Percentiles rank a stretch among this genome's conserved stretches.
phyloP scores from a whole-genome alignment of 805 yeast species.

The Naumovozyma dairenensis region DNA sequence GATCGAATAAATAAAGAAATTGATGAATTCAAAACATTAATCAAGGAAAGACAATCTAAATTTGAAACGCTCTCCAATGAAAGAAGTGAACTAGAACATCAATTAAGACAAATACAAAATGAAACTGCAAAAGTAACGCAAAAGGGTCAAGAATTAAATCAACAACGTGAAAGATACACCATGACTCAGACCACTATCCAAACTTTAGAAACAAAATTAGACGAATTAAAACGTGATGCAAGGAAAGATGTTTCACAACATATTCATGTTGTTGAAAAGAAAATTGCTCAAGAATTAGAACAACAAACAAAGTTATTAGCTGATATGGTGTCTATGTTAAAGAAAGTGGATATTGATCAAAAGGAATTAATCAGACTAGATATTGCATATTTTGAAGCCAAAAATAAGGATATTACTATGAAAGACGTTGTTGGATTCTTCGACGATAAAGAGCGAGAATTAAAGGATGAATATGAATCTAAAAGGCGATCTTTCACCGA shows the following conservation, averaged over 20 bases:
- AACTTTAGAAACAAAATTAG: conserved; percentile 25
- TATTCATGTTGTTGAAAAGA: conserved; percentile 27
- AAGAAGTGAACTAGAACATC: conserved; percentile 7
- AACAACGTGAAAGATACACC: conserved; percentile 13
- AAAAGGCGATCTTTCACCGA: conserved; percentile 23
- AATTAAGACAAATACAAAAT: conserved; percentile 4
- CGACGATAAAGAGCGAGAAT: conserved; percentile 21
- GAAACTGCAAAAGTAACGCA: conserved; percentile 13
- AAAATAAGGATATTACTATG: conserved; percentile 30
- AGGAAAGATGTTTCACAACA: conserved; percentile 34
- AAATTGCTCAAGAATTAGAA: conserved; percentile 15
- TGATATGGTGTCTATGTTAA: conserved; percentile 14
- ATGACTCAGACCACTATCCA: conserved; percentile 21
- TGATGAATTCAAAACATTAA: conserved; percentile 5
- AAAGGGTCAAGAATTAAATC: conserved; percentile 11
- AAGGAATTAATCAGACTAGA: conserved; percentile 20
- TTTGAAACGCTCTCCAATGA: conserved; percentile 9
- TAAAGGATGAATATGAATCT: conserved; percentile 20
- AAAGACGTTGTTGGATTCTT: conserved; percentile 25
- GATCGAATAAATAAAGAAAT: conserved; percentile 11
- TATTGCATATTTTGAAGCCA: conserved; percentile 30
- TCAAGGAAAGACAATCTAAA: conserved; percentile 6
- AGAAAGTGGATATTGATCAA: conserved; percentile 20
- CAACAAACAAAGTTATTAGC: conserved; percentile 20
- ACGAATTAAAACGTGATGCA: conserved; percentile 31